phyloP scores from a whole-genome alignment of 345 rosid species.

The Eucalyptus coolabah region DNA sequence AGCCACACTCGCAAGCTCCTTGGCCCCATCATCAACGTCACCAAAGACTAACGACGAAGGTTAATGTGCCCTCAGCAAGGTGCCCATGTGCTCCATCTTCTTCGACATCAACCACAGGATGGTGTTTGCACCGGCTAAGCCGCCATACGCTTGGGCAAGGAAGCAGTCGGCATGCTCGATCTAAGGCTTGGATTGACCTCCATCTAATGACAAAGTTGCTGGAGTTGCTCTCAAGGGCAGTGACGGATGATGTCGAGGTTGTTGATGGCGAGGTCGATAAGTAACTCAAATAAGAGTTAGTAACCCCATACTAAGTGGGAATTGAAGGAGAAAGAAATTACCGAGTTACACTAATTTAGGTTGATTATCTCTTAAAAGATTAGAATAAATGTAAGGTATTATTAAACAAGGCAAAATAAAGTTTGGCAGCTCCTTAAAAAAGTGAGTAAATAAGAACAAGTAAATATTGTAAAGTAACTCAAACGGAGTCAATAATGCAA shows the following conservation, averaged over 20 bases:
- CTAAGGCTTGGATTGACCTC: not conserved
- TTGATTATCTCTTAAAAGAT: not conserved
- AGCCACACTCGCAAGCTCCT: slow-evolving; percentile 27
- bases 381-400: not conserved
- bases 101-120: slow-evolving; percentile 25
- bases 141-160: slow-evolving; percentile 16
- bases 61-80: slow-evolving; percentile 33
- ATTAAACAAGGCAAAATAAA: not conserved
- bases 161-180: not conserved
- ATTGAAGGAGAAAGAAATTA: not conserved
- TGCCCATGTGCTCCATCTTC: slow-evolving; percentile 26
- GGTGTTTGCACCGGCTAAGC: slow-evolving; percentile 7
- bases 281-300: not conserved
- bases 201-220: slow-evolving; percentile 4
- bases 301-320: not conserved
- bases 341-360: not conserved
- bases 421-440: not conserved
- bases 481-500: not conserved
- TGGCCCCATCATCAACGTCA: slow-evolving; percentile 36
- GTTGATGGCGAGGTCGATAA: not conserved
- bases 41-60: slow-evolving; percentile 21
- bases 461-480: not conserved
- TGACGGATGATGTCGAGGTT: slow-evolving; percentile 2
- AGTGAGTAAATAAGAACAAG: not conserved
- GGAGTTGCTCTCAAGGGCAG: slow-evolving; percentile 13